Conservation (phyloP, 371 early-diverging fungal genomes). For the Mortierella sp. region DNA sequence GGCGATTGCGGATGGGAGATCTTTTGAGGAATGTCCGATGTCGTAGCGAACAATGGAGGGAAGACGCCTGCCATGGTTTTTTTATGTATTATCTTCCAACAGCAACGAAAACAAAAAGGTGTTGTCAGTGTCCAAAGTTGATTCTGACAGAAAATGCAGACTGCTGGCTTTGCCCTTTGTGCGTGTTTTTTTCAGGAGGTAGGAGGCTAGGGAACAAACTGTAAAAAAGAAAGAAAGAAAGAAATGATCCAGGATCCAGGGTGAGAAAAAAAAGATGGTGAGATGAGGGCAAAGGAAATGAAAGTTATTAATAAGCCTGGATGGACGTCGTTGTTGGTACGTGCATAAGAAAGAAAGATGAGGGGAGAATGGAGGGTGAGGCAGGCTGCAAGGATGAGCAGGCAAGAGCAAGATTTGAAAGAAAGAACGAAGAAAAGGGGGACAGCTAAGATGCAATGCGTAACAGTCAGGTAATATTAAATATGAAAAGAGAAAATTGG, state of each 20-base stretch:
- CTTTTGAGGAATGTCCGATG: background rate
- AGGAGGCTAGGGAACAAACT: background rate
- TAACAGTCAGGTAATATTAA: too few relatives aligned
- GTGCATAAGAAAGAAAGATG: background rate
- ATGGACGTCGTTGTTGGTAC: slow-evolving; percentile 5
- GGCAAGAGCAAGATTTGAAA: background rate
- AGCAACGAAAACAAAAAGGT: background rate
- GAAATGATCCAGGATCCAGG: background rate
- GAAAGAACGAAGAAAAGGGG: background rate
- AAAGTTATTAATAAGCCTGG: slow-evolving; percentile 23
- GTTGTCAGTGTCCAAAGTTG: background rate
- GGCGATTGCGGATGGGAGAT: background rate
- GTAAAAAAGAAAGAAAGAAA: background rate
- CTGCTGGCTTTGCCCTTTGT: too few relatives aligned
- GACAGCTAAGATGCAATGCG: too few relatives aligned
- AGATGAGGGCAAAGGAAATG: background rate
- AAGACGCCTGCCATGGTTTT: slow-evolving; percentile 19
- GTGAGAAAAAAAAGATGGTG: background rate
- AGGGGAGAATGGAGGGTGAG: background rate
- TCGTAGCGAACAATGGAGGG: slow-evolving; percentile 26
- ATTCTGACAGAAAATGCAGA: too few relatives aligned
- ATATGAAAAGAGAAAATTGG: too few relatives aligned
- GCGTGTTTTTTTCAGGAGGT: background rate
- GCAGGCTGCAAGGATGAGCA: background rate
- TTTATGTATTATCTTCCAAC: background rate